Evolutionary conservation across 345 rosid genomes (phyloP).

Genomic region (Passiflora organensis): DNA sequence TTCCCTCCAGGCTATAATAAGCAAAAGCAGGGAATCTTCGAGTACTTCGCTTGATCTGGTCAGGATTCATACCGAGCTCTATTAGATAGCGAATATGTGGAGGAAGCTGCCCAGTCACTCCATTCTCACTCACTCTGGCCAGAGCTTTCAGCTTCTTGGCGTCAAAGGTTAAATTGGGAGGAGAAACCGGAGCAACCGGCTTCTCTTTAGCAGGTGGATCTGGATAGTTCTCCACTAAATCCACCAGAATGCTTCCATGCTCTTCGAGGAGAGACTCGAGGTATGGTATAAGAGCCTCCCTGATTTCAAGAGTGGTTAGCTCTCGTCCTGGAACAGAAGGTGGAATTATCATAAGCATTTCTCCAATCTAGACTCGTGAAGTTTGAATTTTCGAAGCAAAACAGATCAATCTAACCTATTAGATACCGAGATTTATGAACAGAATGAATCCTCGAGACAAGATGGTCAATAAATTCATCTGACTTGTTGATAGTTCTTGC

Average conservation of each 20-base stretch:
- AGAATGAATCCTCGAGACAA: constrained; percentile 74
- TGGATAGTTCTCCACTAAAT: constrained; percentile 68
- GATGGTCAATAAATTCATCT: constrained; percentile 65
- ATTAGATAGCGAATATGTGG: constrained; percentile 63
- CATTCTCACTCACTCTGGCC: constrained; percentile 58
- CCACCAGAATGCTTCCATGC: constrained; percentile 50
- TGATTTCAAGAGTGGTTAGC: constrained; percentile 87
- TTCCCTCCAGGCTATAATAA: constrained; percentile 75
- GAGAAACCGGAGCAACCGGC: constrained; percentile 21
- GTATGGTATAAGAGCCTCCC: constrained; percentile 82
- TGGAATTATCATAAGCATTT: constrained; percentile 2
- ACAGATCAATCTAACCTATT: constrained; percentile 64
- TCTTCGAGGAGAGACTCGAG: constrained; percentile 64
- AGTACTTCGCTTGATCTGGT: constrained; percentile 70
- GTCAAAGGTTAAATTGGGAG: constrained; percentile 31
- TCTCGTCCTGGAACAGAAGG: constrained; percentile 58
- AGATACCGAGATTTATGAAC: constrained; percentile 82
- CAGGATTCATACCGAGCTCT: constrained; percentile 77
- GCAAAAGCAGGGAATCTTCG: constrained; percentile 77
- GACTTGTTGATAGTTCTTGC: constrained; percentile 70
- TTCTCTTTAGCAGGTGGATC: constrained; percentile 44
- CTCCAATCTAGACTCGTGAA: not conserved
- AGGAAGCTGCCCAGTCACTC: constrained; percentile 53
- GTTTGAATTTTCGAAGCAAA: not conserved
- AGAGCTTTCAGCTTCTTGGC: constrained; percentile 55